phyloP scores from a whole-genome alignment of 208 protist species.

The Strigomonas culicis region DNA sequence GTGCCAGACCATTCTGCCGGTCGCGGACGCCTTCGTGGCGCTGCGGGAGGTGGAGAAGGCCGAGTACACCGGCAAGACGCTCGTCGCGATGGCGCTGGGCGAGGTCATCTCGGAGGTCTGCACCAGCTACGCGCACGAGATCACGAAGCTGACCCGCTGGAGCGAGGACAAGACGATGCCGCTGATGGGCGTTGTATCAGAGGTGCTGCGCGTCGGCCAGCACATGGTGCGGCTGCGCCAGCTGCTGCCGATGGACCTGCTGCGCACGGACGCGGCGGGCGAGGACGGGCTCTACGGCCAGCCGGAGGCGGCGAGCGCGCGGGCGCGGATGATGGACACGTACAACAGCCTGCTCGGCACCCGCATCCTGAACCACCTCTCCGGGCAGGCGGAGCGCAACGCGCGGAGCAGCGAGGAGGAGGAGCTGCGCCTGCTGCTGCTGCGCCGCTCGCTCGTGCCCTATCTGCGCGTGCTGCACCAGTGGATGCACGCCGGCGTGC shows the following conservation, averaged over 20 bases:
- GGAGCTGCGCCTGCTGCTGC: slow-evolving; percentile 58
- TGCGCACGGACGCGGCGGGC: slow-evolving; percentile 10
- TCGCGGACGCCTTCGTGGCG: slow-evolving; percentile 75
- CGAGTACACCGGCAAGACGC: slow-evolving; percentile 64
- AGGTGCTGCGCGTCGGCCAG: slow-evolving; percentile 76
- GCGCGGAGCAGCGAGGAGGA: slow-evolving; percentile 75
- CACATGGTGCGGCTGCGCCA: slow-evolving; percentile 80
- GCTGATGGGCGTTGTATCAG: slow-evolving; percentile 79
- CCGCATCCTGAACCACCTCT: slow-evolving; percentile 77
- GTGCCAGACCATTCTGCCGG: slow-evolving; percentile 63
- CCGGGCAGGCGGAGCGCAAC: slow-evolving; percentile 51
- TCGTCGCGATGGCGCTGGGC: slow-evolving; percentile 83
- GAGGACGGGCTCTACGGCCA: background rate
- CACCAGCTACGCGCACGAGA: slow-evolving; percentile 77
- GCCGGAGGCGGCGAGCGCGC: background rate
- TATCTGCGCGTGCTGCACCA: slow-evolving; percentile 74
- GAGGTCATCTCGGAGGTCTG: slow-evolving; percentile 78
- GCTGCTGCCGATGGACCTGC: slow-evolving; percentile 66
- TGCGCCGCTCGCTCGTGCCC: slow-evolving; percentile 70
- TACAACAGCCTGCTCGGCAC: slow-evolving; percentile 38
- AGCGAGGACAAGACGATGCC: slow-evolving; percentile 55
- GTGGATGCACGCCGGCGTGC: slow-evolving; percentile 82
- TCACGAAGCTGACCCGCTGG: slow-evolving; percentile 69
- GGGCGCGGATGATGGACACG: background rate
- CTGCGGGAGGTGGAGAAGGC: slow-evolving; percentile 59